Conservation (phyloP, 495 filamentous ascomycete species). For the Hyaloscypha bicolor region DNA sequence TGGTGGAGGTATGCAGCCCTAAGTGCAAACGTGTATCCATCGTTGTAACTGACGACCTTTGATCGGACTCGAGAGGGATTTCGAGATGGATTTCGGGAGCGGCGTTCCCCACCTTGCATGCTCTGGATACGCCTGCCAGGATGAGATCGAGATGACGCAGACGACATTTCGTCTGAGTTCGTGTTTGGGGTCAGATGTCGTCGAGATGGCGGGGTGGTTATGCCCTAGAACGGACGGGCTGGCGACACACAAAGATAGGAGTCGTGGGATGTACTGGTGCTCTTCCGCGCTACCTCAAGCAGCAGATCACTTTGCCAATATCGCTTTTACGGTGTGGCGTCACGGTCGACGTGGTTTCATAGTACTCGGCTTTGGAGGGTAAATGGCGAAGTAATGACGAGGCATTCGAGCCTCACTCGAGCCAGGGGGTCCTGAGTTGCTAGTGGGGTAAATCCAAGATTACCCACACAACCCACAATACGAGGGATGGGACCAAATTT, state of each 20-base stretch:
- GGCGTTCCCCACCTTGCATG: slow-evolving; percentile 39
- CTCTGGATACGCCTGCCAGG: slow-evolving; percentile 48
- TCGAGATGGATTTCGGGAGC: slow-evolving; percentile 39
- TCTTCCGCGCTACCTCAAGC: slow-evolving; percentile 1
- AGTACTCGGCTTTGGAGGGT: not conserved
- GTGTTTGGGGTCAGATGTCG: not conserved
- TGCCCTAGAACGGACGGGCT: not conserved
- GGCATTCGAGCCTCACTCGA: not conserved
- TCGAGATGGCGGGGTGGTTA: slow-evolving; percentile 6
- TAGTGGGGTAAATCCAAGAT: not conserved
- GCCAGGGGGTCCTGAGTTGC: not conserved
- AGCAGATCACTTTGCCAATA: slow-evolving; percentile 1
- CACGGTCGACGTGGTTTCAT: slow-evolving; percentile 6
- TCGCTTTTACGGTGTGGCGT: slow-evolving; percentile 7
- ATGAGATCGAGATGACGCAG: slow-evolving; percentile 42
- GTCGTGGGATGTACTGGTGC: not conserved
- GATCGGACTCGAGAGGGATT: slow-evolving; percentile 44
- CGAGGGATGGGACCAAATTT: not conserved
- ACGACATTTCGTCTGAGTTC: slow-evolving; percentile 43
- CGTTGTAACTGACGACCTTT: slow-evolving; percentile 55
- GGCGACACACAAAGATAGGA: not conserved
- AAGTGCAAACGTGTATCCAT: slow-evolving; percentile 88
- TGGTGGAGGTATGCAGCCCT: slow-evolving; percentile 92
- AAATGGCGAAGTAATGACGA: not conserved
- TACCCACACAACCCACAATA: not conserved